A percentile compares a stretch with the other conserved stretches of the same genome.
Conservation (phyloP, 2,329 filamentous ascomycete genomes). For the Ascomycota sp. region DNA sequence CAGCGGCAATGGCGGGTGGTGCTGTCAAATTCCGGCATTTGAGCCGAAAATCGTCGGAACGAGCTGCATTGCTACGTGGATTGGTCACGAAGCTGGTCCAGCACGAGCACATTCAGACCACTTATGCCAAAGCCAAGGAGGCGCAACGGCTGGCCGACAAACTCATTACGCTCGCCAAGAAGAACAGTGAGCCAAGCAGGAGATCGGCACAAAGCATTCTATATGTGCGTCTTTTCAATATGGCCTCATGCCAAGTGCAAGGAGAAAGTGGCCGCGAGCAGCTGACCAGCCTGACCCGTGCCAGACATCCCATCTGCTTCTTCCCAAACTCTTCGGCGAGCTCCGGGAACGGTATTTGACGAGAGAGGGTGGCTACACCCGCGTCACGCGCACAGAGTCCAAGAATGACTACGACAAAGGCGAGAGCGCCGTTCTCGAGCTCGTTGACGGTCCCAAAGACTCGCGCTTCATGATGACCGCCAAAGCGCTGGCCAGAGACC, state of each 20-base stretch:
- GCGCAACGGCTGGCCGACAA: conserved; percentile 86
- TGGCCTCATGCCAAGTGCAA: neutral
- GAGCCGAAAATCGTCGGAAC: conserved; percentile 66
- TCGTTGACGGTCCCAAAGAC: conserved; percentile 86
- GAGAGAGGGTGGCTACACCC: conserved; percentile 83
- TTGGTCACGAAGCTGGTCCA: conserved; percentile 86
- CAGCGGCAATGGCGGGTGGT: conserved; percentile 55
- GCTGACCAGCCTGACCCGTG: no score
- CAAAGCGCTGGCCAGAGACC: conserved; percentile 51
- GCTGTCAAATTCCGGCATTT: conserved; percentile 77
- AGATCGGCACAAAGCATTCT: conserved; percentile 62
- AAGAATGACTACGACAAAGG: conserved; percentile 70
- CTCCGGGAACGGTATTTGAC: conserved; percentile 59
- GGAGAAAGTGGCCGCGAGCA: neutral
- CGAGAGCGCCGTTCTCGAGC: conserved; percentile 73
- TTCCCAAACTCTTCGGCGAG: conserved; percentile 77
- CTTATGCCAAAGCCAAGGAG: conserved; percentile 94
- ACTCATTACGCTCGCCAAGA: conserved; percentile 83
- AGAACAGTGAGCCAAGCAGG: conserved; percentile 66
- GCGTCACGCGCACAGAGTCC: conserved; percentile 80
- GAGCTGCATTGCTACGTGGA: conserved; percentile 84
- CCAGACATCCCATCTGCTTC: conserved; percentile 44
- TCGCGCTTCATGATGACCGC: conserved; percentile 91
- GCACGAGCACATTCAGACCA: conserved; percentile 85
- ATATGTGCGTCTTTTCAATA: conserved; percentile 40